phyloP scores from a whole-genome alignment of 805 yeast genomes.

The Saccharomycopsis oosterbeekiorum region DNA sequence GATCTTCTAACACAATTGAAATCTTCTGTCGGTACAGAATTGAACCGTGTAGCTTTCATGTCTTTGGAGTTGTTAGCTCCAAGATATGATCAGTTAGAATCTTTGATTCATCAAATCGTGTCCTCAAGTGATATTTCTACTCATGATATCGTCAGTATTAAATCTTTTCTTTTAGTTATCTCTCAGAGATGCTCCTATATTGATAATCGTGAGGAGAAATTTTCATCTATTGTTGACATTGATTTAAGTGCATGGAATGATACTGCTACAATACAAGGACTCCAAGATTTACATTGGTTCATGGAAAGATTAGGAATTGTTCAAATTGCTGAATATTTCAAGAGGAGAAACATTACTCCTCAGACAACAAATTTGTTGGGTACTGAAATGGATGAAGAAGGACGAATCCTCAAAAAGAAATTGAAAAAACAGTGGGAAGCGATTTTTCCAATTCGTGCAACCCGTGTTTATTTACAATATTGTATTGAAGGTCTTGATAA shows the following conservation, averaged over 20 bases:
- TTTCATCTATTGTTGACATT: conserved; percentile 84
- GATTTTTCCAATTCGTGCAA: conserved; percentile 90
- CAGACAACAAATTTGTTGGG: conserved; percentile 55
- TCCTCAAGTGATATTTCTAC: conserved; percentile 63
- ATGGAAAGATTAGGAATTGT: conserved; percentile 97
- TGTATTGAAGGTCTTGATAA: conserved; percentile 86
- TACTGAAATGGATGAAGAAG: conserved; percentile 85
- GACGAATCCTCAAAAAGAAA: conserved; percentile 62
- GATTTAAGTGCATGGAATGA: conserved; percentile 90
- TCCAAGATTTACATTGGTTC: conserved; percentile 89
- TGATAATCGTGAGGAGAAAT: conserved; percentile 50
- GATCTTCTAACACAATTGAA: conserved; percentile 81
- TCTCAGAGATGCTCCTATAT: conserved; percentile 70
- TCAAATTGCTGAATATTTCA: conserved; percentile 83
- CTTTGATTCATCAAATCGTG: conserved; percentile 64
- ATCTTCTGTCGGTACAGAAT: conserved; percentile 88
- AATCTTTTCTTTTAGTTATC: conserved; percentile 82
- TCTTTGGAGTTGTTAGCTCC: conserved; percentile 86
- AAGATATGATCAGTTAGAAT: conserved; percentile 74
- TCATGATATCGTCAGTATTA: conserved; percentile 90
- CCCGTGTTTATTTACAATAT: conserved; percentile 89
- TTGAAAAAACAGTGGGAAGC: conserved; percentile 89
- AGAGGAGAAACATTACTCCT: conserved; percentile 69
- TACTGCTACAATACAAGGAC: conserved; percentile 80
- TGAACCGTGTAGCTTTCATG: conserved; percentile 85